Base-by-base conservation (phyloP, 2,329 filamentous ascomycete species). In the Fusarium aywerte region DNA sequence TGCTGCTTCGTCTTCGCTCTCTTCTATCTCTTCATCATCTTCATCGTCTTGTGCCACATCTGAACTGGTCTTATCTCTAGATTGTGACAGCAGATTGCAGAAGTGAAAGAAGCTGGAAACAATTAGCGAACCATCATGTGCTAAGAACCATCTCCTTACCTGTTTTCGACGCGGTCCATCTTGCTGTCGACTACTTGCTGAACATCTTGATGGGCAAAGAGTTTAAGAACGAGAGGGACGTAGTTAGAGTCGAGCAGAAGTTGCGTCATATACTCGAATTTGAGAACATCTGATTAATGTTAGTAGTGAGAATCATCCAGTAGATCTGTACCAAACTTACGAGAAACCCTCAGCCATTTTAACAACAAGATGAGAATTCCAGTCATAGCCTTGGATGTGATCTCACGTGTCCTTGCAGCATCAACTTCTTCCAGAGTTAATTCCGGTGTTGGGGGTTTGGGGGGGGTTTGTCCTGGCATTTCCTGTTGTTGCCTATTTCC, bases 321-420 rank as follows among this genome's bases (percentile, higher is more conserved):
- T 5, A 23, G 12, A 18, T 29, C 21, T 32, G 4, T n/a, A n/a
- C 50, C 13, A 27, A 35, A 76, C 92, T 83, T 82, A 96, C 93
- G 96, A 58, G 93, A 97, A 53, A 97, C 83, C 77, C 97, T 96
- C 73, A 98, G 90, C 96, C 96, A 99, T 79, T 98, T 99, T 62
- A 98, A 77, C 42, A 98, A 80, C n/a, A 97, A 82, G 27, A 99
- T 81, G 27, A 99, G 80, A 55, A 93, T 91, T 1, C 92, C 94
- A n/a, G 93, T 96, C 21, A 97, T 90, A 1, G 95, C 95, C 78
- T 98, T 98, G 25, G 90, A 89, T 13, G 91, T 91, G 50, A 99
- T 94, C 77, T 99, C 96, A 56, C 95, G 88, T 16, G 88, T 89
- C 48, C 96, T 87, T 54, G 92, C 85, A 38, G 90, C 89, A 76